A percentile compares a stretch with the other conserved stretches of the same genome.
These are phyloP conservation scores for Penicillium nucicola DNA, from an alignment of 495 filamentous ascomycete genomes.

Conservation along the genomic window DNA sequence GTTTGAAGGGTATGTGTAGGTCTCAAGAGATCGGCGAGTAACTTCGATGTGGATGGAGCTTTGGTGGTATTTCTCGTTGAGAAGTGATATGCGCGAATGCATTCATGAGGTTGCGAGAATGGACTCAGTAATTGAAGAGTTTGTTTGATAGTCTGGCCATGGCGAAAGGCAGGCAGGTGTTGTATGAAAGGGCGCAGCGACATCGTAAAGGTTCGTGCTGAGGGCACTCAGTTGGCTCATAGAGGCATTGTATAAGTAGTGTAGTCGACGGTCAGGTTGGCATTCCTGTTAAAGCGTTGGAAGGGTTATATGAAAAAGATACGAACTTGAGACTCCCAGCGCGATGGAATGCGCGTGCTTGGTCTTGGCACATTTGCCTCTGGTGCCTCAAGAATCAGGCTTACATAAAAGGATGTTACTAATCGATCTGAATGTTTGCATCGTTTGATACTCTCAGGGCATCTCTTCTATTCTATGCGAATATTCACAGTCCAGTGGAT, in stretches of 20 bases:
- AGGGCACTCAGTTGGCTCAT: neutral
- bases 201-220: neutral
- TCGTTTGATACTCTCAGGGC: too few relatives aligned
- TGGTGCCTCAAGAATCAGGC: too few relatives aligned
- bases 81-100: neutral
- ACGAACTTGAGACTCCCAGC: too few relatives aligned
- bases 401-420: too few relatives aligned
- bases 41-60: neutral
- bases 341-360: too few relatives aligned
- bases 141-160: neutral
- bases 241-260: neutral
- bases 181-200: neutral
- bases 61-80: neutral
- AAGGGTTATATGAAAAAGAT: too few relatives aligned
- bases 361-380: too few relatives aligned
- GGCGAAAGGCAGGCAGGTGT: neutral
- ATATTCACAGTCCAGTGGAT: too few relatives aligned
- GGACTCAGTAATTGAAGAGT: neutral
- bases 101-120: neutral
- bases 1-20: neutral
- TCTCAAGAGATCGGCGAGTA: neutral
- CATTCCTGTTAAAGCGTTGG: too few relatives aligned
- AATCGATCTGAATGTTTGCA: too few relatives aligned
- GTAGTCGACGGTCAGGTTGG: too few relatives aligned
- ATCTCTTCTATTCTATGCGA: too few relatives aligned